Evolutionary conservation across 768 basidiomycete species (phyloP).

Genomic region (Suillus ampliporus): DNA sequence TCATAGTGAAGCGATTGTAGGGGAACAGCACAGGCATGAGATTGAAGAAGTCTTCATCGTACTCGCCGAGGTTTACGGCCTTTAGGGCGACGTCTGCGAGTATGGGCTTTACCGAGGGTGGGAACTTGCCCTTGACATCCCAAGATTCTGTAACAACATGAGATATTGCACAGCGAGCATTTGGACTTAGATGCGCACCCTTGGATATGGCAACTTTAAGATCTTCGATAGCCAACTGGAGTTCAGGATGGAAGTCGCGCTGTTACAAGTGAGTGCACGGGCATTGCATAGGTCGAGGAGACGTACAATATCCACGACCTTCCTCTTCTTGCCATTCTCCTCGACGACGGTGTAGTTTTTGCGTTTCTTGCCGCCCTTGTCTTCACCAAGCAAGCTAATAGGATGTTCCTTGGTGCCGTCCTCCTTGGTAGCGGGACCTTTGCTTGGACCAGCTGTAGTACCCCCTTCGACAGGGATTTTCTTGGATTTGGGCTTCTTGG

Average conservation of each 20-base stretch:
- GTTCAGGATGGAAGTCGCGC: constrained; percentile 73
- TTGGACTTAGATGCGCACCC: constrained; percentile 46
- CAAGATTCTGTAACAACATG: constrained; percentile 62
- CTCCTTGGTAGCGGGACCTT: constrained; percentile 31
- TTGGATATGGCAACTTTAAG: constrained; percentile 65
- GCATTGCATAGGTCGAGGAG: neutral
- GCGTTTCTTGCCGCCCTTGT: constrained; percentile 53
- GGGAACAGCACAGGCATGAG: constrained; percentile 88
- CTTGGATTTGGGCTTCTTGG: constrained; percentile 76
- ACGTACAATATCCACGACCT: constrained; percentile 68
- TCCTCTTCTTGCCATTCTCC: constrained; percentile 73
- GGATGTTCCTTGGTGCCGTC: constrained; percentile 59
- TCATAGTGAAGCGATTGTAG: constrained; percentile 96
- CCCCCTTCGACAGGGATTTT: constrained; percentile 42
- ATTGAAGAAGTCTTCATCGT: constrained; percentile 91
- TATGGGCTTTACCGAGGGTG: constrained; percentile 73
- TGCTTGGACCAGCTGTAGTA: constrained; percentile 12
- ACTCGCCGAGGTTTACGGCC: constrained; percentile 85
- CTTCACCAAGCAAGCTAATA: constrained; percentile 48
- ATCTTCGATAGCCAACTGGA: constrained; percentile 64
- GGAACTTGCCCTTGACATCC: constrained; percentile 89
- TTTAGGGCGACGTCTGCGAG: constrained; percentile 74
- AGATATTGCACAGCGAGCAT: neutral
- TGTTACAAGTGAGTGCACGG: constrained; percentile 26
- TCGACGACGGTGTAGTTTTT: constrained; percentile 57